These are phyloP conservation scores for Guadua angustifolia DNA, from an alignment of 176 grass and related monocot genomes.

Conservation along the genomic window DNA sequence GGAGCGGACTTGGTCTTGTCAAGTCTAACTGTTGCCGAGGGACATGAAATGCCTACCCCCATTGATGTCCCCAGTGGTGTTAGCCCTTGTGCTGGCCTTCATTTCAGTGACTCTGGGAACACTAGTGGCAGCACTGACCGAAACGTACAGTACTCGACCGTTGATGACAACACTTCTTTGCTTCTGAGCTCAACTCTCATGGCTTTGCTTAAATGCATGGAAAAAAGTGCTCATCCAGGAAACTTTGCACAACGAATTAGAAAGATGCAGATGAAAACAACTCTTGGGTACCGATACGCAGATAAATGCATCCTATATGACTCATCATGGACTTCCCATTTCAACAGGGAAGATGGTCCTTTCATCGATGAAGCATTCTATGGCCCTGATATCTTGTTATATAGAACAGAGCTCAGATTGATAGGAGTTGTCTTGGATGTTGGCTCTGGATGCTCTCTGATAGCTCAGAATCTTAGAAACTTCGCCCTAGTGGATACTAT, in stretches of 20 bases:
- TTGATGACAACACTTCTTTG: not conserved
- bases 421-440: conserved; percentile 47
- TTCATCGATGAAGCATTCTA: conserved; percentile 59
- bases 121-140: not conserved
- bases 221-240: not conserved
- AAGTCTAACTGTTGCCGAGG: not conserved
- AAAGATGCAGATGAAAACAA: conserved; percentile 47
- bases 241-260: conserved; percentile 31
- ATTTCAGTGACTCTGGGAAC: not conserved
- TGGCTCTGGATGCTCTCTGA: conserved; percentile 28
- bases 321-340: conserved; percentile 28
- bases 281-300: conserved; percentile 42
- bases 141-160: not conserved
- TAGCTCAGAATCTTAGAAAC: conserved; percentile 5
- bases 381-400: conserved; percentile 43
- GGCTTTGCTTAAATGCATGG: conserved; percentile 37
- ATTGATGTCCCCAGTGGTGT: not conserved
- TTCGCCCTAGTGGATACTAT: conserved; percentile 27
- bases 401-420: conserved; percentile 30
- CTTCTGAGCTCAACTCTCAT: conserved; percentile 17
- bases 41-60: not conserved
- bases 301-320: conserved; percentile 46
- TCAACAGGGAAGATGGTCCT: conserved; percentile 54
- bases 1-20: conserved; percentile 44
- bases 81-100: not conserved